Percentiles rank a stretch among this genome's conserved stretches.
phyloP scores from a whole-genome alignment of 768 basidiomycete species.

The Lentinula aciculospora region DNA sequence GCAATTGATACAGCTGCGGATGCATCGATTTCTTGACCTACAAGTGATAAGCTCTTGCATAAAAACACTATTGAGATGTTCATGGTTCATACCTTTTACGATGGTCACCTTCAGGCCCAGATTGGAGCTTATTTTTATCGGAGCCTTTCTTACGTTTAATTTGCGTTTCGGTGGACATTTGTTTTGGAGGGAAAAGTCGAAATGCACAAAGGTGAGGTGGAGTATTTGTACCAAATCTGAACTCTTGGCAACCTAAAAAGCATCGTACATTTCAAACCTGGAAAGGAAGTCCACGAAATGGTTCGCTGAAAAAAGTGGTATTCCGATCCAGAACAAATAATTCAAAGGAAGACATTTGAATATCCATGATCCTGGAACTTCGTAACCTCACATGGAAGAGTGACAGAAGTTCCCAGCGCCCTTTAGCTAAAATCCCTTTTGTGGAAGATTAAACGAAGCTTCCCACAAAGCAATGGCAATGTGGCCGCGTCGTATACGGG shows the following conservation, averaged over 20 bases:
- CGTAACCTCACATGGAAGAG: not conserved
- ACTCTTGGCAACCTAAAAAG: constrained; percentile 1
- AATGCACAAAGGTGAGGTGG: not conserved
- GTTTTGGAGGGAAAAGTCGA: not conserved
- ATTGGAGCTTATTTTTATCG: not conserved
- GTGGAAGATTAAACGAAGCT: not conserved
- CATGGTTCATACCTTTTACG: constrained; percentile 3
- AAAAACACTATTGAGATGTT: not conserved
- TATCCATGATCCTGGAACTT: not conserved
- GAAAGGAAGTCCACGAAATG: not conserved
- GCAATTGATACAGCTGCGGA: constrained; percentile 69
- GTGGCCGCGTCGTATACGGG: not conserved
- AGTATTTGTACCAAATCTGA: constrained; percentile 2
- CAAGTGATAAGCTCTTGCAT: constrained; percentile 5
- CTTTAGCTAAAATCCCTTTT: not conserved
- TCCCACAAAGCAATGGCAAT: not conserved
- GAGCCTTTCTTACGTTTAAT: constrained; percentile 1
- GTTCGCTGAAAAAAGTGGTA: not conserved
- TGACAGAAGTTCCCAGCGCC: not conserved
- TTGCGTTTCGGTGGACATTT: not conserved
- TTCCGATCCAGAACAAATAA: constrained; percentile 3
- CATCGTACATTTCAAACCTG: not conserved
- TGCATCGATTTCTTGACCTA: constrained; percentile 65
- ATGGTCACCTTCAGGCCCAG: constrained; percentile 3
- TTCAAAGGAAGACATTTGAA: not conserved